Evolutionary conservation across 2,329 filamentous ascomycete genomes (phyloP), one percentile per base, ranked within the genome.

Genomic region (Westerdykella aurantiaca): DNA sequence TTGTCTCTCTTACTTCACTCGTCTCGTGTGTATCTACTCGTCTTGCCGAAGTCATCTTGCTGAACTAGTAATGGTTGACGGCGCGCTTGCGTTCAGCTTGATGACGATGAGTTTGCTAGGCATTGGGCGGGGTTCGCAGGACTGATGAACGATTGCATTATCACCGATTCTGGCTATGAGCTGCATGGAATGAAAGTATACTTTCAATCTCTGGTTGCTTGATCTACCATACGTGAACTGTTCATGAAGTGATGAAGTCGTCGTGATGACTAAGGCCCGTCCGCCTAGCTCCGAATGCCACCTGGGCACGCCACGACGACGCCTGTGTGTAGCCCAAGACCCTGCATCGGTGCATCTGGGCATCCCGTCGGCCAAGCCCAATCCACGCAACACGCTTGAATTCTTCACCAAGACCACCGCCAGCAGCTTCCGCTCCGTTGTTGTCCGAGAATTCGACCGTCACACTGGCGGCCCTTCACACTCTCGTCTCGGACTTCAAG

Each of bases 381-480:
- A 16, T 13, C 33, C 17, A 14, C n/a, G 17, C 33, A 13, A 16
- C n/a, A 11, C n/a, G 7, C 31, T 14, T 12, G 14, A 33, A 33
- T 33, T 14, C 31, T 13, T 14, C 31, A 12, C 31, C 31, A 33
- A 12, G 14, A 16, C 33, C 33, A 35, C 33, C 18, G 42, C 37
- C 41, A 42, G 39, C 44, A 46, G 31, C 39, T 39, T 46, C 37
- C 39, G 35, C 34, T 31, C 31, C 48, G 47, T 48, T 48, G 47
- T 48, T 35, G 31, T 21, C 44, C 39, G 48, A 39, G 34, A 39
- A 40, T 42, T 42, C 45, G 43, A 38, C 25, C 42, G 52, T 49
- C 63, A 66, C 54, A 60, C 62, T 66, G 63, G 63, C 63, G 62
- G 61, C 61, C 47, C 46, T 61, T 39, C 62, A 58, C 46, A 53